These are phyloP conservation scores for Austroboletus festivus DNA, from an alignment of 768 basidiomycete genomes.

Conservation along the genomic window DNA sequence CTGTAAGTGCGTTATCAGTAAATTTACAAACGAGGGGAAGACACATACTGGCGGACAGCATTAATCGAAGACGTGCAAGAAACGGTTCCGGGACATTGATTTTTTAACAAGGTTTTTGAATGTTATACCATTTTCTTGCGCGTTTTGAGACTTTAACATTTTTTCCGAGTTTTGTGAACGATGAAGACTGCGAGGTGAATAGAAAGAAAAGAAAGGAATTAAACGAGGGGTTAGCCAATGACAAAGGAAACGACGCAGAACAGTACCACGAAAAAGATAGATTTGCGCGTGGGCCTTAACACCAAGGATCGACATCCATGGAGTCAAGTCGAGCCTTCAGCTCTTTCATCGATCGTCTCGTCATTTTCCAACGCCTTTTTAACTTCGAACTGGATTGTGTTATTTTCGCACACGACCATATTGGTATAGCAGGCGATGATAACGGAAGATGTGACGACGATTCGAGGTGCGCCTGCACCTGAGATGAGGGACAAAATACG, in stretches of 20 bases:
- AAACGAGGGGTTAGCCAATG: not conserved
- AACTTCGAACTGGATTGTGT: slow-evolving; percentile 9
- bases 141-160: not conserved
- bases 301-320: slow-evolving; percentile 13
- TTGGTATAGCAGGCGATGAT: not conserved
- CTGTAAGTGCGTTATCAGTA: not conserved
- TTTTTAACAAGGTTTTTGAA: not conserved
- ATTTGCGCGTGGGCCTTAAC: not conserved
- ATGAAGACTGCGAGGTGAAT: not conserved
- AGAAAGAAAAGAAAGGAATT: no score
- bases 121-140: slow-evolving; percentile 2
- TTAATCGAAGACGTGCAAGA: no score
- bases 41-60: not conserved
- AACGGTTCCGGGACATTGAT: no score
- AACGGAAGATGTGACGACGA: not conserved
- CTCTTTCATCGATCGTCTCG: slow-evolving; percentile 7
- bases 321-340: slow-evolving; percentile 10
- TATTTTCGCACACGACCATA: slow-evolving; percentile 23
- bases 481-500: slow-evolving; percentile 1
- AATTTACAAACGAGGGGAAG: not conserved
- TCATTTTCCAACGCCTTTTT: slow-evolving; percentile 6
- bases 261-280: slow-evolving; percentile 4
- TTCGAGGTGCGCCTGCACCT: not conserved
- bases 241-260: not conserved
- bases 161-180: not conserved